phyloP scores from a whole-genome alignment of 345 rosid genomes.

The Pistacia atlantica region DNA sequence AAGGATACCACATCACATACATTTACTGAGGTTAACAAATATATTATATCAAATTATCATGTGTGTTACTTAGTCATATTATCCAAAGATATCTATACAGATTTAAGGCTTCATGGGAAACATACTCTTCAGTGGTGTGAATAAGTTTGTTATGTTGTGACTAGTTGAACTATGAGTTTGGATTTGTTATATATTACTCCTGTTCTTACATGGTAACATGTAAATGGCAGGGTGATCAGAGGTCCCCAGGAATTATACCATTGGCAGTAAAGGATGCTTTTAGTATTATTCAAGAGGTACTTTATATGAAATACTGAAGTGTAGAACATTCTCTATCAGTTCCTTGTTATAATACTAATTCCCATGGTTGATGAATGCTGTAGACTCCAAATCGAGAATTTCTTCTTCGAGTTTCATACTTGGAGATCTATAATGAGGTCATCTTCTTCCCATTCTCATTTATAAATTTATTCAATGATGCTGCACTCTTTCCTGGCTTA shows the following conservation, averaged over 20 bases:
- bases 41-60: background rate
- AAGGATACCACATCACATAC: background rate
- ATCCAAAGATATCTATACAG: background rate
- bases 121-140: background rate
- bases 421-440: slow-evolving; percentile 99
- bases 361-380: slow-evolving; percentile 22
- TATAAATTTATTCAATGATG: background rate
- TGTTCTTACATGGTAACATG: slow-evolving; percentile 13
- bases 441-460: slow-evolving; percentile 25
- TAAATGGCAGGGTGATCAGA: slow-evolving; percentile 94
- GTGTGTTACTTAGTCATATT: background rate
- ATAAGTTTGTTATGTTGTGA: background rate
- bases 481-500: slow-evolving; percentile 8
- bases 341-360: slow-evolving; percentile 22
- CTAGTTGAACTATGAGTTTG: slow-evolving; percentile 5
- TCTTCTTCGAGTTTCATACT: slow-evolving; percentile 95
- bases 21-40: background rate
- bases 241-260: slow-evolving; percentile 98
- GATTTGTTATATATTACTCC: background rate
- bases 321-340: background rate
- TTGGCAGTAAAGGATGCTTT: slow-evolving; percentile 97
- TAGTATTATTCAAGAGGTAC: slow-evolving; percentile 97
- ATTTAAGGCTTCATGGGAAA: background rate
- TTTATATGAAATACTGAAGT: slow-evolving; percentile 19
- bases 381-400: slow-evolving; percentile 95